A percentile compares a stretch with the other conserved stretches of the same genome.
Evolutionary conservation across 306 rosid genomes (phyloP).

Genomic region (Lotus japonicus): DNA sequence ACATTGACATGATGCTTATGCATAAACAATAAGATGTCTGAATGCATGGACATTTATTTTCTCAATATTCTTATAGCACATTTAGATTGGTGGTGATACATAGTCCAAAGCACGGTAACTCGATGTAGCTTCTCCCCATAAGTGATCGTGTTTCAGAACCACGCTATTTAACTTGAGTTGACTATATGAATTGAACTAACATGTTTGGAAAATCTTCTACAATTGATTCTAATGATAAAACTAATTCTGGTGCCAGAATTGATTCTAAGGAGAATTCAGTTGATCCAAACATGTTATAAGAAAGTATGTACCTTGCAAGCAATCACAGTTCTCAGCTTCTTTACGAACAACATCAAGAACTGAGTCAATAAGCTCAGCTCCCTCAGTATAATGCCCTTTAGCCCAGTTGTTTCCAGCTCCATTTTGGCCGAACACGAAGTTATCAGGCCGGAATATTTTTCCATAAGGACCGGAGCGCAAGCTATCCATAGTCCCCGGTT

Average conservation of each 20-base stretch:
- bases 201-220: too few species aligned
- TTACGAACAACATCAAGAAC: constrained; percentile 92
- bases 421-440: constrained; percentile 82
- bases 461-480: constrained; percentile 72
- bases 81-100: too few species aligned
- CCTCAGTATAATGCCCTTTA: constrained; percentile 87
- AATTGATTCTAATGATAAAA: too few species aligned
- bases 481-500: constrained; percentile 94
- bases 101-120: too few species aligned
- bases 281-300: too few species aligned
- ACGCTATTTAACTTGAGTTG: too few species aligned
- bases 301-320: constrained; percentile 64
- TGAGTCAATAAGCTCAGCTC: constrained; percentile 81
- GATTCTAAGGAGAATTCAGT: too few species aligned
- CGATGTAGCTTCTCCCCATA: too few species aligned
- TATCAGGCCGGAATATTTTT: constrained; percentile 75
- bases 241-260: too few species aligned
- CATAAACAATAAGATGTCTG: not conserved
- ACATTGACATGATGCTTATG: not conserved
- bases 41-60: not conserved
- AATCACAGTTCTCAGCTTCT: constrained; percentile 89
- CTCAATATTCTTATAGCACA: too few species aligned
- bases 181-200: too few species aligned
- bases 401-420: constrained; percentile 98
- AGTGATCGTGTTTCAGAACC: too few species aligned